Conservation (phyloP, 2,329 filamentous ascomycete genomes). For the Cladophialophora chaetospira region DNA sequence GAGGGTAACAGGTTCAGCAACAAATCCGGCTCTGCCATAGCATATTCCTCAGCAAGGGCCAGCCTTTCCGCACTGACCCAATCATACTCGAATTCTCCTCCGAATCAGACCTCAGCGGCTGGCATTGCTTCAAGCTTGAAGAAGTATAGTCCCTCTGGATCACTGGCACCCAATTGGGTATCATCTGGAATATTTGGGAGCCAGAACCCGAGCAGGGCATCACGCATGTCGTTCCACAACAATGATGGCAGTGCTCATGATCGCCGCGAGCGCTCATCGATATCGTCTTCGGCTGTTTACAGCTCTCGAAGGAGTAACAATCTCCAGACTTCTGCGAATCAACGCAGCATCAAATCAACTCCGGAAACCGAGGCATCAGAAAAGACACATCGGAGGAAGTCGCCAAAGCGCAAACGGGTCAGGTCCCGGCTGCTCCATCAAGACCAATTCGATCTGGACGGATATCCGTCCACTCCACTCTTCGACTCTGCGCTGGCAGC, state of each 20-base stretch:
- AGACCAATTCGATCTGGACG: constrained; percentile 53
- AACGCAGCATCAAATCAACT: constrained; percentile 39
- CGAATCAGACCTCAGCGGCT: constrained; percentile 25
- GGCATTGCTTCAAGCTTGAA: constrained; percentile 24
- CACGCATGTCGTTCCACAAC: constrained; percentile 22
- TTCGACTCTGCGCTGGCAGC: constrained; percentile 52
- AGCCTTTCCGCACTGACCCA: constrained; percentile 33
- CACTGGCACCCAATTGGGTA: constrained; percentile 27
- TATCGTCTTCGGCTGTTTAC: constrained; percentile 16
- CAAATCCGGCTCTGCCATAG: constrained; percentile 18
- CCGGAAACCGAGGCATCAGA: constrained; percentile 37
- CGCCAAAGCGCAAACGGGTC: constrained; percentile 41
- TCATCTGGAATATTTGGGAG: constrained; percentile 23
- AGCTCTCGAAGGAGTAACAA: constrained; percentile 22
- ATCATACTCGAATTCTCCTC: constrained; percentile 33
- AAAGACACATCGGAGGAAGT: constrained; percentile 25
- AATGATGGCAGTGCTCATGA: constrained; percentile 25
- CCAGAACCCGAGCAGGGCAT: constrained; percentile 11
- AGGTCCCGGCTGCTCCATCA: constrained; percentile 59
- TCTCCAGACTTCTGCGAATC: constrained; percentile 10
- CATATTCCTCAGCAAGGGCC: constrained; percentile 27
- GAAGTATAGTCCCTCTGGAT: constrained; percentile 31
- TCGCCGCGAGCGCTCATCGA: constrained; percentile 21
- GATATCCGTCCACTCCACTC: constrained; percentile 49
- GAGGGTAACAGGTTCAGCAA: constrained; percentile 28